Evolutionary conservation across 2,329 filamentous ascomycete genomes (phyloP), one percentile per base, ranked within the genome.

Genomic region (Samsoniella hepiali): DNA sequence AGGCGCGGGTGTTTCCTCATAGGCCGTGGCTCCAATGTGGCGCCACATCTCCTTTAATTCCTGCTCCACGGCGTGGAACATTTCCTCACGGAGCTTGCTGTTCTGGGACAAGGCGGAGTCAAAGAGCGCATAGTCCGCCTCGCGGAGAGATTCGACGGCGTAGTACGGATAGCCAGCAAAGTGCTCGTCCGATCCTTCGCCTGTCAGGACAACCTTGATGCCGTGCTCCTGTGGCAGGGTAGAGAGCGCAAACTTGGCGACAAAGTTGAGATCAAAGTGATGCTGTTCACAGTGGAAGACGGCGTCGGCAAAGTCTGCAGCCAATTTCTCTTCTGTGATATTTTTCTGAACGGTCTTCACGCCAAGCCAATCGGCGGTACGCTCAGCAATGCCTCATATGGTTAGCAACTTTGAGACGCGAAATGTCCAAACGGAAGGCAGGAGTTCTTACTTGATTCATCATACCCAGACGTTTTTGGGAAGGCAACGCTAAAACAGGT

Each of bases 191-290:
- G 81, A 72, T 5, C 81, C 82, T 67, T 84, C 81, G 29, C 78
- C 77, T 0, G 82, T 84, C 4, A 86, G 72, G 3, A 86, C 78
- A 5, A 85, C 83, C 64, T 83, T 83, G 69, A 81, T 76, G 8
- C 82, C 82, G 10, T 76, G 71, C 45, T 80, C 72, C 13, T 72
- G 76, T 0, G 79, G 76, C 1, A 81, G 67, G 34, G 76, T 75
- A 0, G 81, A 81, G 3, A 86, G 74, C n/a, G 77, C 76, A 64
- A 78, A 81, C 65, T 83, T 83, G 32, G 77, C 82, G 17, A 85
- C 76, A 32, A 72, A 78, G 68, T 84, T 84, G 36, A 86, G 75
- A 67, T 86, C 82, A 3, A 75, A 68, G 58, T 70, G 66, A 57
- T 72, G 73, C 36, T 73, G 70, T 64, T 76, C 74, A 50, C 65